Evolutionary conservation across 306 rosid species (phyloP), one percentile per base, ranked within the genome.

Genomic region (Castanospermum australe): DNA sequence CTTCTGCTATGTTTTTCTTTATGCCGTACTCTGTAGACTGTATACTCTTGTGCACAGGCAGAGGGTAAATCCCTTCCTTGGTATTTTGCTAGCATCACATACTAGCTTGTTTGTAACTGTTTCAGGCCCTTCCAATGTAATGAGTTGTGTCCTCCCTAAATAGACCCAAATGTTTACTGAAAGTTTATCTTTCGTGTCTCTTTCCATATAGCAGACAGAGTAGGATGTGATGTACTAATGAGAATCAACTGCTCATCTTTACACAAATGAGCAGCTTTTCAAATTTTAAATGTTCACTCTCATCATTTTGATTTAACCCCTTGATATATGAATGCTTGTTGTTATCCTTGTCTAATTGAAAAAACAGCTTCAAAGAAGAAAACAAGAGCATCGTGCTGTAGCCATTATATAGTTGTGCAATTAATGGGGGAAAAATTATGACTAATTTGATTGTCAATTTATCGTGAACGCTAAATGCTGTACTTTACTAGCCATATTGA

Each of bases 401-500:
- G n/a, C n/a, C n/a, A n/a, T n/a, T n/a, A 4, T 51, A 5, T n/a
- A 35, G 39, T 35, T 42, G 50, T 61, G 42, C 36, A 42, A 13
- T 52, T 61, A 28, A 24, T 45, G 48, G 30, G 73, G 51, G 24
- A 8, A 22, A 51, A 72, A 12, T 30, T 48, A 28, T 74, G 12
- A 61, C 57, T 61, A 2, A 1, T 61, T 52, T 30, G 14, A 25
- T 39, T 79, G 63, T 68, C 38, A 42, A n/a, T n/a, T 7, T 68
- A 54, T 17, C 44, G 7, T 80, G 78, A 75, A 80, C 77, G 54
- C 56, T 44, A 63, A 62, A 21, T 67, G 15, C 10, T 56, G 61
- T 33, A 47, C 71, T 39, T 17, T 15, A 64, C 42, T 22, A 2
- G 78, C 79, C 59, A 51, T 78, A 79, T 79, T 84, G 77, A 80